Base-by-base conservation (phyloP, 2,329 filamentous ascomycete genomes). In the Diplocarpon rosae region DNA sequence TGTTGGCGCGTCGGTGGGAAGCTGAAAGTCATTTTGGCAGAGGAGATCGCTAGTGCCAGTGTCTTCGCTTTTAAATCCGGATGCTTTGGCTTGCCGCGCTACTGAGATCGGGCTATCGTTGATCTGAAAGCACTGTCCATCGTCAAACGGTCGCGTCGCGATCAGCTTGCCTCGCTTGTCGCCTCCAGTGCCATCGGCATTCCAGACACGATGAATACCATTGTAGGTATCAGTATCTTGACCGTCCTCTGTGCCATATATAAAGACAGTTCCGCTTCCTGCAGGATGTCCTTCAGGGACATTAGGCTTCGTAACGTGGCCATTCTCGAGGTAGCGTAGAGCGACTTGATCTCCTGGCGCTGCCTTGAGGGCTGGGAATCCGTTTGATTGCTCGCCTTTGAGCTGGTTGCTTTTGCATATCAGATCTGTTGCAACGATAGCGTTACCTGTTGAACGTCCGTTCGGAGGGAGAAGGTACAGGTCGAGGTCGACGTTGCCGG, bases 111-210 rank as follows among this genome's bases (percentile, higher is more conserved):
- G 31, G 40, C 59, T 42, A 2, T 68, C 67, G 62, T 87, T 89
- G 57, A 77, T 65, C 66, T 96, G 84, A 62, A 88, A 88, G 69
- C 92, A 98, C 58, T 86, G 83, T 20, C 83, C 84, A 57, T 98
- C 92, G 57, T 96, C 92, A 62, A 80, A 98, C 67, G 84, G 79
- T 55, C 86, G 80, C 1, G 77, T 83, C 0, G 82, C 78, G 31
- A 96, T 68, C 11, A 96, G 78, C 34, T 71, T 69, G 28, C 92
- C 92, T 33, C 83, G 78, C 39, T 75, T 71, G 61, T 95, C 80
- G 16, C 89, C 90, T 15, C 89, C 88, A 5, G 75, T 83, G 49
- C 89, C 89, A 45, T 86, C 79, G 14, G 71, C 62, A 37, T 78
- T 95, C 92, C 92, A 96, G 29, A 69, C 62, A 41, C 81, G 69